Conservation (phyloP, 495 filamentous ascomycete genomes). For the Talaromyces stipitatus region DNA sequence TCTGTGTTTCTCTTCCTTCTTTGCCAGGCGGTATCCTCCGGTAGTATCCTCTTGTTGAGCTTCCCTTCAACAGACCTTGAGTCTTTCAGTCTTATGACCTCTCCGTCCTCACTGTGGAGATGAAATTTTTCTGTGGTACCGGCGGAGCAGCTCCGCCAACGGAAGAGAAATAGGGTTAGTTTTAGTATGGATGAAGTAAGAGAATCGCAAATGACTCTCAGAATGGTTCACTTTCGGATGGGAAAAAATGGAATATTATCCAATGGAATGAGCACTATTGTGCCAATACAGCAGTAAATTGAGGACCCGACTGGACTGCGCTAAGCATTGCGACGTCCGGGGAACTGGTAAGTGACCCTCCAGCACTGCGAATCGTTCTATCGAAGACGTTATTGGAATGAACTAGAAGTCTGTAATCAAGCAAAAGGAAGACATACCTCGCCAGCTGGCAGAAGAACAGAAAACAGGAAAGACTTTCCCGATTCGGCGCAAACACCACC, state of each 20-base stretch:
- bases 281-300: conserved; percentile 10
- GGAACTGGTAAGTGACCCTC: too few species aligned
- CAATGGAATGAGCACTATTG: background rate
- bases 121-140: background rate
- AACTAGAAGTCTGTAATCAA: background rate
- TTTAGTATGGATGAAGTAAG: background rate
- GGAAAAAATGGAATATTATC: too few species aligned
- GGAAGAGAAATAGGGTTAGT: background rate
- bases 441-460: background rate
- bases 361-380: too few species aligned
- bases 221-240: too few species aligned
- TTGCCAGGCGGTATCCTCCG: background rate
- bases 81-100: background rate
- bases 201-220: background rate
- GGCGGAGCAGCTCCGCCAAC: background rate
- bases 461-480: conserved; percentile 13
- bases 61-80: too few species aligned
- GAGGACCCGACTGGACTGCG: background rate
- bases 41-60: too few species aligned
- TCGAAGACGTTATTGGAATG: too few species aligned
- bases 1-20: background rate
- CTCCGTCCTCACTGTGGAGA: background rate
- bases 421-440: conserved; percentile 8
- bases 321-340: background rate
- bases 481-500: conserved; percentile 2